These are phyloP conservation scores for Neolentinus lepideus DNA, from an alignment of 1,284 basidiomycete species.

Conservation along the genomic window DNA sequence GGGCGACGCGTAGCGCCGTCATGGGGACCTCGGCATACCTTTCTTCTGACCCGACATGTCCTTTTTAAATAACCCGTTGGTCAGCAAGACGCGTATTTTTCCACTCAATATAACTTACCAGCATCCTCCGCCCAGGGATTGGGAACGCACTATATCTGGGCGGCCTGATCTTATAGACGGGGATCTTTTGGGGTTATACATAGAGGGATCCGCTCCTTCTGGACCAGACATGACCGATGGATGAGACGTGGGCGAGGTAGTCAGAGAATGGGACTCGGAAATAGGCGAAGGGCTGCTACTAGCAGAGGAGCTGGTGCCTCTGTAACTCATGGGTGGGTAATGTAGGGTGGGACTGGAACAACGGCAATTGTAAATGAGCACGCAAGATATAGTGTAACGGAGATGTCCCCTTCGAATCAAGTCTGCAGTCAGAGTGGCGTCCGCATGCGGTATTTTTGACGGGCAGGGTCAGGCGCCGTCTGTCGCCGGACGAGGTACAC, in stretches of 20 bases:
- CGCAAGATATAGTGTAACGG: neutral
- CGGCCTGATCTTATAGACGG: slow-evolving; percentile 20
- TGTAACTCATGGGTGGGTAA: slow-evolving; percentile 28
- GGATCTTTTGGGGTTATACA: slow-evolving; percentile 16
- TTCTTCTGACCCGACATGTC: slow-evolving; percentile 75
- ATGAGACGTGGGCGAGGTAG: slow-evolving; percentile 33
- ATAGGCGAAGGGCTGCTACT: slow-evolving; percentile 40
- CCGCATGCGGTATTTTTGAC: neutral
- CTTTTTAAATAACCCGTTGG: slow-evolving; percentile 26
- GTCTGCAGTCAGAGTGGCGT: neutral
- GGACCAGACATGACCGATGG: slow-evolving; percentile 27
- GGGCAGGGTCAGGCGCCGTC: neutral
- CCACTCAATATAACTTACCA: slow-evolving; percentile 40
- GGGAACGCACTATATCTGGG: slow-evolving; percentile 45
- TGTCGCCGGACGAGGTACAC: neutral
- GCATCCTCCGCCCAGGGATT: slow-evolving; percentile 53
- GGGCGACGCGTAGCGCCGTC: neutral
- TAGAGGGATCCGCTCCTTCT: slow-evolving; percentile 30
- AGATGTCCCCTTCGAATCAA: neutral
- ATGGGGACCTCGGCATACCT: slow-evolving; percentile 38
- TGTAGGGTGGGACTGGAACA: neutral
- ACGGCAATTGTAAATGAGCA: neutral
- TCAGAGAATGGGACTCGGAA: slow-evolving; percentile 28
- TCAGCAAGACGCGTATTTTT: neutral
- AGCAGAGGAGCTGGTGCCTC: slow-evolving; percentile 22